A percentile compares a stretch with the other conserved stretches of the same genome.
phyloP scores from a whole-genome alignment of 2,329 filamentous ascomycete genomes.

The Clarireedia paspali region DNA sequence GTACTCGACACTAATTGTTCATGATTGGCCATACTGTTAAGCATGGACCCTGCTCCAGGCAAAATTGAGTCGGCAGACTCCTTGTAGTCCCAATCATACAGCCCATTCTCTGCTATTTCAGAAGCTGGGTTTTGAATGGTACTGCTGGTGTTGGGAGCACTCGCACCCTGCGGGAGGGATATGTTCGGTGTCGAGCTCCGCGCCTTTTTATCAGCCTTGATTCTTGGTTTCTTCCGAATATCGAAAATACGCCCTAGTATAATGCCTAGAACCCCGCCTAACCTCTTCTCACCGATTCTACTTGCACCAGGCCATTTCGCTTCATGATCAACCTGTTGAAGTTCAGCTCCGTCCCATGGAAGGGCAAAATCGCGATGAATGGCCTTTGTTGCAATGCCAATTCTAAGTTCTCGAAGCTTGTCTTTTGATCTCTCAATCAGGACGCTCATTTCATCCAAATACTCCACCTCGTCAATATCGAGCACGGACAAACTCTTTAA shows the following conservation, averaged over 20 bases:
- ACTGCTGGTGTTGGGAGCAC: background rate
- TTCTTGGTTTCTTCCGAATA: conserved; percentile 33
- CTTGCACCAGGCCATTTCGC: conserved; percentile 48
- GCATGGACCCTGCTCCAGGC: conserved; percentile 5
- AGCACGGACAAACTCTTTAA: conserved; percentile 69
- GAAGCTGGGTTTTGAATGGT: background rate
- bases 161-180: background rate
- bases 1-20: background rate
- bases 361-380: conserved; percentile 45
- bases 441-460: conserved; percentile 74
- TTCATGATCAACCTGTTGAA: conserved; percentile 56
- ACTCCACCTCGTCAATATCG: conserved; percentile 75
- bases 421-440: conserved; percentile 64
- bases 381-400: conserved; percentile 57
- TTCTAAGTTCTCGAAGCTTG: conserved; percentile 60
- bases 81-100: background rate
- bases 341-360: conserved; percentile 53
- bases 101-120: background rate
- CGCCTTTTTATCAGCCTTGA: conserved; percentile 21
- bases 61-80: conserved; percentile 12
- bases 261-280: conserved; percentile 62
- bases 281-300: conserved; percentile 51
- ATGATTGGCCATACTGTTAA: conserved; percentile 5
- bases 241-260: conserved; percentile 62
- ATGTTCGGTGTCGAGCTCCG: background rate